Evolutionary conservation across 192 early-diverging fungal species (phyloP).

Genomic region (Geranomyces michiganensis): DNA sequence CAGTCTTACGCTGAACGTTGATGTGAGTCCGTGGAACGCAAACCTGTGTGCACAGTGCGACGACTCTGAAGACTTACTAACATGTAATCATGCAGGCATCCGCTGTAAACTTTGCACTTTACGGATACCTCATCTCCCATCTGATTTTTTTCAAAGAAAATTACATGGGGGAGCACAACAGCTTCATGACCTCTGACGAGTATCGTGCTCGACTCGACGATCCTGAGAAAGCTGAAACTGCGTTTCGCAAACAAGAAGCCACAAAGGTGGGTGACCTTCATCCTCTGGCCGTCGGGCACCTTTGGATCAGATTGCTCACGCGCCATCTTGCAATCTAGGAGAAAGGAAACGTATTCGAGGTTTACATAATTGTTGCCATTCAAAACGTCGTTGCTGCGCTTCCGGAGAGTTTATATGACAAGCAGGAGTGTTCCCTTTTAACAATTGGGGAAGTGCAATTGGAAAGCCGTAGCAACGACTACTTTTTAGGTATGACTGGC

Average conservation of each 20-base stretch:
- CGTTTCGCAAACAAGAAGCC: constrained; percentile 51
- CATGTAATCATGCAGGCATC: constrained; percentile 54
- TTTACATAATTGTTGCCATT: constrained; percentile 1
- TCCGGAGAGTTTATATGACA: constrained; percentile 62
- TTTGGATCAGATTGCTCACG: not conserved
- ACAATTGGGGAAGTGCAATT: constrained; percentile 67
- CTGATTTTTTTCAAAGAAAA: constrained; percentile 72
- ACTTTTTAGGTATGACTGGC: constrained; percentile 59
- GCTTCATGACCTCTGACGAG: constrained; percentile 52
- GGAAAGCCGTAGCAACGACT: constrained; percentile 64
- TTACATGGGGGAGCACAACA: constrained; percentile 60
- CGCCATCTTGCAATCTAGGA: constrained; percentile 18
- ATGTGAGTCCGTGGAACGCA: constrained; percentile 20
- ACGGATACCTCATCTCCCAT: constrained; percentile 69
- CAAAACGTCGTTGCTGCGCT: constrained; percentile 3
- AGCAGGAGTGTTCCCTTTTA: constrained; percentile 54
- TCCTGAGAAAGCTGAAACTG: constrained; percentile 29
- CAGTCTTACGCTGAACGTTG: constrained; percentile 22
- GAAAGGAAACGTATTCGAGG: constrained; percentile 27
- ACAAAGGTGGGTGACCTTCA: constrained; percentile 47
- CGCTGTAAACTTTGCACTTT: constrained; percentile 61
- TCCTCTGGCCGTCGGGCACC: not conserved
- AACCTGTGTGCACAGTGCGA: no score
- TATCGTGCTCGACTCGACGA: constrained; percentile 53
- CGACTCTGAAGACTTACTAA: no score